Evolutionary conservation across 1,139 yeast species (phyloP).

Genomic region (Taiozyma sp.): DNA sequence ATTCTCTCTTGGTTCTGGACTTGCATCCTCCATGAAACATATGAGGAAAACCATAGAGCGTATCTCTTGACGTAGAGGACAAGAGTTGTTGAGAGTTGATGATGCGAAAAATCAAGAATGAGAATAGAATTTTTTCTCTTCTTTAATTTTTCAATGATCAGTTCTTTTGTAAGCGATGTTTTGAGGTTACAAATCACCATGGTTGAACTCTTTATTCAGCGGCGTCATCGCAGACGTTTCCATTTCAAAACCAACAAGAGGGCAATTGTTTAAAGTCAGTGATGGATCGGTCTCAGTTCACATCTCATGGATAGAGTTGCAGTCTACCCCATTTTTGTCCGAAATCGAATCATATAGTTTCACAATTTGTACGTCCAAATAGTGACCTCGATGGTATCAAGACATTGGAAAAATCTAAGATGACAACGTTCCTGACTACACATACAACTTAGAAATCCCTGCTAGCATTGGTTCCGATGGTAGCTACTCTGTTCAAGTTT

Average conservation of each 20-base stretch:
- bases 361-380: constrained; percentile 63
- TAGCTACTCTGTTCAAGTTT: constrained; percentile 64
- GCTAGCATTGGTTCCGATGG: constrained; percentile 53
- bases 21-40: neutral
- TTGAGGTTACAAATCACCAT: neutral
- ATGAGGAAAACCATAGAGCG: neutral
- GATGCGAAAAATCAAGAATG: neutral
- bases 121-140: neutral
- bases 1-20: neutral
- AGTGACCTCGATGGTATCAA: constrained; percentile 39
- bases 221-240: constrained; percentile 45
- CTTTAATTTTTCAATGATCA: neutral
- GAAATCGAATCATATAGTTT: constrained; percentile 46
- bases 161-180: no score
- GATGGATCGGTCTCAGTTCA: constrained; percentile 44
- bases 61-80: neutral
- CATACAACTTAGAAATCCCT: constrained; percentile 34
- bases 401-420: constrained; percentile 27
- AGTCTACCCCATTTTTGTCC: constrained; percentile 39
- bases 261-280: constrained; percentile 44
- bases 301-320: constrained; percentile 60
- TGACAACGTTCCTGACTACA: constrained; percentile 25
- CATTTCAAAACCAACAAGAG: constrained; percentile 46
- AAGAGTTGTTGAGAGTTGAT: neutral
- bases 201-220: neutral